These are phyloP conservation scores for Haplosporangium sp. DNA, from an alignment of 371 early-diverging fungal genomes.

Conservation along the genomic window DNA sequence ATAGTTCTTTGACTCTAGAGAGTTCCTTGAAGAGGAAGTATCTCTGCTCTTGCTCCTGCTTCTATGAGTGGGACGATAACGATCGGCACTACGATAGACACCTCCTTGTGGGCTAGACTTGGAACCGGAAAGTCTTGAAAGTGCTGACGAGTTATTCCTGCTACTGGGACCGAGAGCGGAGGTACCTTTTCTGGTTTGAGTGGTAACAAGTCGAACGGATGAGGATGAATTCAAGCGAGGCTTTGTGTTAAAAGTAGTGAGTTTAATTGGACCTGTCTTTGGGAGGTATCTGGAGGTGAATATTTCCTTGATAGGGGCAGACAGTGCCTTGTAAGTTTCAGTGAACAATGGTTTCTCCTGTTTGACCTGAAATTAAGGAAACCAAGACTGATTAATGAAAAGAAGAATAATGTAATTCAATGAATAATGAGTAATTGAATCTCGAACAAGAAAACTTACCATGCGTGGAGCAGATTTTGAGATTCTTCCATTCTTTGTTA, in stretches of 20 bases:
- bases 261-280: conserved; percentile 14
- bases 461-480: background rate
- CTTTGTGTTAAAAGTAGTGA: conserved; percentile 27
- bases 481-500: conserved; percentile 8
- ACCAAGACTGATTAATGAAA: conserved; percentile 1
- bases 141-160: background rate
- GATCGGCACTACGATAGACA: background rate
- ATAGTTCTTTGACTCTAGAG: background rate
- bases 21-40: background rate
- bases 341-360: conserved; percentile 24
- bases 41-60: background rate
- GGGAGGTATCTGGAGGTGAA: conserved; percentile 47
- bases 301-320: conserved; percentile 45
- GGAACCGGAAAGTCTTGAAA: background rate
- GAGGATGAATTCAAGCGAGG: background rate
- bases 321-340: conserved; percentile 28
- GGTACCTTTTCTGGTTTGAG: background rate
- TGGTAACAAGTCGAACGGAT: conserved; percentile 7
- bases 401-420: conserved; percentile 25
- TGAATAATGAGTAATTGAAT: background rate
- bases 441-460: conserved; percentile 1
- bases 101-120: background rate
- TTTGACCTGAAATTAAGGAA: conserved; percentile 5
- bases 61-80: conserved; percentile 1
- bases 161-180: no score